Evolutionary conservation across 164 flowering plant species (phyloP), one percentile per base, ranked within the genome.

Genomic region (Euptelea pleiosperma): DNA sequence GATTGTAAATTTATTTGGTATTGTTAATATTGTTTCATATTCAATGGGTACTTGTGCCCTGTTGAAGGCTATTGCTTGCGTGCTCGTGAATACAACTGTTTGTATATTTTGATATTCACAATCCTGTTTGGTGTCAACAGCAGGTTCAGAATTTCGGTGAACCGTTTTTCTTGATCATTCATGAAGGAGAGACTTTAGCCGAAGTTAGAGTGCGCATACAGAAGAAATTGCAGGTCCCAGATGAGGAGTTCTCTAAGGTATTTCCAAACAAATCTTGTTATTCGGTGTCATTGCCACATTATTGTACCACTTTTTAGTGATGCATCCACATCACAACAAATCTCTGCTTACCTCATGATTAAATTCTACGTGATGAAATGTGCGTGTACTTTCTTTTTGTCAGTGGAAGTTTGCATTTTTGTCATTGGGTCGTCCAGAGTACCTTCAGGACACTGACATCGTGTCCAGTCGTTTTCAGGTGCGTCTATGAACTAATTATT

Each of bases 141-240:
- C 98, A 89, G 78, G 85, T 91, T 43, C 96, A 89, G 71, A 87
- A 94, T 70, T 94, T 94, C 60, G 99, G 97, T 35, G 99, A 94
- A 34, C 99, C 99, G 36, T 94, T 94, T 70, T 87, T 94, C 79
- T 73, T 94, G 75, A 79, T 89, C 61, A 87, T 91, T 48, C 96
- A 72, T 70, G 97, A 91, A 62, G 96, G 93, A 44, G 98, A 91
- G 70, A 91, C 94, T 29, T 62, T 94, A 57, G 88, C 91, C 18
- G 97, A 94, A 33, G 82, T 91, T 60, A 94, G 87, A 74, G 62
- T 58, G 50, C 86, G 97, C 30, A 74, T 94, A 62, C 99, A 94
- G 55, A 91, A 82, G 81, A 94, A 87, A 63, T 63, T 94, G 72
- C 98, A 82, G 61, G 89, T 94, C 70, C 79, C 90, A 30, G 98